These are phyloP conservation scores for Nymphaea colorata DNA, from an alignment of 164 flowering plant genomes.

Conservation along the genomic window DNA sequence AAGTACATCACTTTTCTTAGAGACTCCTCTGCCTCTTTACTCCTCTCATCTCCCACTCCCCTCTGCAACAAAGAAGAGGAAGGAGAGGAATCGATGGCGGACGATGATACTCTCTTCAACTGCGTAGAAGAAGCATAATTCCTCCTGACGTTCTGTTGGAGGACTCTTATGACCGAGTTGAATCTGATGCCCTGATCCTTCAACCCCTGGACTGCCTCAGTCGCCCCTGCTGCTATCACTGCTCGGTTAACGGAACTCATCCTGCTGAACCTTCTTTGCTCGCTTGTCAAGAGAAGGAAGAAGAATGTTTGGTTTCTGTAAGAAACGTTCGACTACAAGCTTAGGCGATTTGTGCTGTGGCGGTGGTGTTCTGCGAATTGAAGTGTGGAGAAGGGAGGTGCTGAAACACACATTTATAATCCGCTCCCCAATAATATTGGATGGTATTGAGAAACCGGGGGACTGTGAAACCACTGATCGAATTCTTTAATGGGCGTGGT, in stretches of 20 bases:
- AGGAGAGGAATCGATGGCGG: conserved; percentile 1
- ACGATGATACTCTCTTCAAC: conserved; percentile 7
- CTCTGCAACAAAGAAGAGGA: neutral
- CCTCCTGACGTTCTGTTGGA: conserved; percentile 9
- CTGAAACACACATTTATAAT: no score
- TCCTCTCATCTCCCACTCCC: neutral
- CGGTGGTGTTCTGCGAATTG: no score
- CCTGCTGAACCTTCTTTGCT: neutral
- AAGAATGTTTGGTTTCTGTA: no score
- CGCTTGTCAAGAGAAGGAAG: no score
- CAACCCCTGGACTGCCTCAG: conserved; percentile 40
- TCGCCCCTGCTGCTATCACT: conserved; percentile 33
- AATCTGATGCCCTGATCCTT: conserved; percentile 36
- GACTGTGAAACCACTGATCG: no score
- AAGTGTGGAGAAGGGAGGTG: no score
- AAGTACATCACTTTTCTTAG: conserved; percentile 16
- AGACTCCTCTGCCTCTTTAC: conserved; percentile 10
- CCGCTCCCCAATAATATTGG: no score
- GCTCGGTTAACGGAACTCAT: conserved; percentile 22
- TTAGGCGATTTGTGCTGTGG: no score
- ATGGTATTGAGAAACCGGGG: no score
- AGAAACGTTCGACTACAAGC: no score
- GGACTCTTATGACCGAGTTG: conserved; percentile 1
- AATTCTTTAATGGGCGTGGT: no score
- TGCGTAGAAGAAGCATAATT: conserved; percentile 6